These are phyloP conservation scores for Debaryomyces castellii DNA, from an alignment of 805 yeast species.

Conservation along the genomic window DNA sequence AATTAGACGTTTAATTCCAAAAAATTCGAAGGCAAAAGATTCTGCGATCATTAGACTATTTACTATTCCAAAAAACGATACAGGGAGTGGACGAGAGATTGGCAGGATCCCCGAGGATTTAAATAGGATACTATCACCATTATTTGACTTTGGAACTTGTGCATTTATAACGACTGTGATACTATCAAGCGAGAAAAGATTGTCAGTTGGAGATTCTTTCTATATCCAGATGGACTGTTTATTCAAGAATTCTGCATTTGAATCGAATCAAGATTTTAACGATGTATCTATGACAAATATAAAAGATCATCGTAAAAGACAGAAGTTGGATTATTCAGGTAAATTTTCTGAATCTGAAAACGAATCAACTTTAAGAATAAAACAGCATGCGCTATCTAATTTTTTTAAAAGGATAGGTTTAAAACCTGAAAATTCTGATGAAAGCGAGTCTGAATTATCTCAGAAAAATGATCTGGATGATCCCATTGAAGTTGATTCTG, in stretches of 20 bases:
- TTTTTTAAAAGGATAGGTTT: conserved; percentile 54
- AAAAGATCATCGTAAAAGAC: conserved; percentile 17
- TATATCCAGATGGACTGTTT: conserved; percentile 68
- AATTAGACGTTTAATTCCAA: conserved; percentile 36
- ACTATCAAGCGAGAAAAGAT: conserved; percentile 49
- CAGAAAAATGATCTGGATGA: conserved; percentile 8
- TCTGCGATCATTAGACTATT: conserved; percentile 35
- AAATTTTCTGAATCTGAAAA: conserved; percentile 48
- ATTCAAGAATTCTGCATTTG: conserved; percentile 43
- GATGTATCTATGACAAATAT: neutral
- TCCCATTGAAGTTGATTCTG: neutral
- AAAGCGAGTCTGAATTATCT: conserved; percentile 18
- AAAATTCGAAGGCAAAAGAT: conserved; percentile 19
- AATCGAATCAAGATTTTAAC: conserved; percentile 7
- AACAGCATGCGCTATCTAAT: conserved; percentile 55
- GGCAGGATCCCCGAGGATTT: conserved; percentile 75
- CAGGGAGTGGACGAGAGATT: conserved; percentile 51
- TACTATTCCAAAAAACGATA: conserved; percentile 15
- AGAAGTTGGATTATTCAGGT: conserved; percentile 17
- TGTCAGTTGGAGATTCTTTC: conserved; percentile 77
- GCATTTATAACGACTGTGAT: conserved; percentile 57
- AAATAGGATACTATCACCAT: conserved; percentile 64
- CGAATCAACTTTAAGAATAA: conserved; percentile 50
- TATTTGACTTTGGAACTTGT: conserved; percentile 56
- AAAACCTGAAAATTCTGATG: conserved; percentile 13